These are phyloP conservation scores for Acarospora socialis DNA, from an alignment of 2,329 filamentous ascomycete species.

Conservation along the genomic window DNA sequence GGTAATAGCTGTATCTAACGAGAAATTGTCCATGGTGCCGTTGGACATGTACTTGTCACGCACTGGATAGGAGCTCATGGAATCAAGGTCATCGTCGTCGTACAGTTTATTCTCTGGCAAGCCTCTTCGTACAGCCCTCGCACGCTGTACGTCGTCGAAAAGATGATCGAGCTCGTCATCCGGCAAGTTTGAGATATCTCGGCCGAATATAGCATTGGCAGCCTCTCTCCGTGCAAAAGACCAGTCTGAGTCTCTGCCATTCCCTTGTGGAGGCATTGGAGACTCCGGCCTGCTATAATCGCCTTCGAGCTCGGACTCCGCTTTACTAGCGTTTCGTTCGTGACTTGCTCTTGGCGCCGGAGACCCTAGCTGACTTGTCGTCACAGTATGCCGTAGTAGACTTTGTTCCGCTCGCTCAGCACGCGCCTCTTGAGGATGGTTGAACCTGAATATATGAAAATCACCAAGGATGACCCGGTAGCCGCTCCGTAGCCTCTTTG, in stretches of 20 bases:
- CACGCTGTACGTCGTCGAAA: slow-evolving; percentile 85
- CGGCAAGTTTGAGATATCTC: slow-evolving; percentile 74
- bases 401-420: slow-evolving; percentile 84
- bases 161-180: slow-evolving; percentile 90
- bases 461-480: slow-evolving; percentile 93
- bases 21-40: slow-evolving; percentile 90
- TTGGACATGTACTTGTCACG: slow-evolving; percentile 93
- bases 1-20: slow-evolving; percentile 81
- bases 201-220: slow-evolving; percentile 75
- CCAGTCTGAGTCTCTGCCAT: slow-evolving; percentile 75
- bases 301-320: slow-evolving; percentile 59
- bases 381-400: slow-evolving; percentile 68
- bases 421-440: slow-evolving; percentile 88
- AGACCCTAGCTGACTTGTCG: slow-evolving; percentile 47
- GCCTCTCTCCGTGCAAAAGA: slow-evolving; percentile 85
- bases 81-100: slow-evolving; percentile 77
- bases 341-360: slow-evolving; percentile 55
- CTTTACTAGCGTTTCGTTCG: slow-evolving; percentile 65
- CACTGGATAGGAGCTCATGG: slow-evolving; percentile 70
- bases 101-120: slow-evolving; percentile 40
- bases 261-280: slow-evolving; percentile 54
- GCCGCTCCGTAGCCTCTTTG: slow-evolving; percentile 75
- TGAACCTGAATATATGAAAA: slow-evolving; percentile 98
- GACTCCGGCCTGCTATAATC: slow-evolving; percentile 65
- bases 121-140: slow-evolving; percentile 69